phyloP scores from a whole-genome alignment of 257 asterid genomes.

The Knoxia roxburghii region DNA sequence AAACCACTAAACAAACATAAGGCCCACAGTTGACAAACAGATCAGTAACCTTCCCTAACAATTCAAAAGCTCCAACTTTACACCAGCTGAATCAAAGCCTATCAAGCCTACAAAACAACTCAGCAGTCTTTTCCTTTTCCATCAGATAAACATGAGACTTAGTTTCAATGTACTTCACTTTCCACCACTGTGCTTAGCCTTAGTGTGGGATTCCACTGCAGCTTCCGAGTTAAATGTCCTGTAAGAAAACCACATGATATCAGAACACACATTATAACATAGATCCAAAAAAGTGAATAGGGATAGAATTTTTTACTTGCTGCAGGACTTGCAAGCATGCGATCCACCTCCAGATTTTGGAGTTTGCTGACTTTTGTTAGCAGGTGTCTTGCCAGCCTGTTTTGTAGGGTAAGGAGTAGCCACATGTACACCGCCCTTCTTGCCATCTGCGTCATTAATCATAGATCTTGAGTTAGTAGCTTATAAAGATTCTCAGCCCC shows the following conservation, averaged over 20 bases:
- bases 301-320: conserved; percentile 22
- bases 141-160: not conserved
- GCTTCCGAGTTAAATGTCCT: conserved; percentile 48
- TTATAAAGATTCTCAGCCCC: not conserved
- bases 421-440: conserved; percentile 61
- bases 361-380: conserved; percentile 52
- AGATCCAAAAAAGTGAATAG: too few species aligned
- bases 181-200: conserved; percentile 63
- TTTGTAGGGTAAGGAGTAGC: conserved; percentile 95
- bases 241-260: conserved; percentile 11
- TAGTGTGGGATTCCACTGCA: conserved; percentile 57
- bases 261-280: too few species aligned
- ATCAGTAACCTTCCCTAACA: conserved; percentile 11
- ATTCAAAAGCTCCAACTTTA: conserved; percentile 4
- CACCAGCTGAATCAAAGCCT: conserved; percentile 18
- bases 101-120: conserved; percentile 5
- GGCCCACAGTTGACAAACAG: not conserved
- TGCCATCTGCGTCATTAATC: conserved; percentile 46
- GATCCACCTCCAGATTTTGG: conserved; percentile 54
- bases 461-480: not conserved
- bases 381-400: conserved; percentile 63
- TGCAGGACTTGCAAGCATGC: conserved; percentile 59
- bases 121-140: conserved; percentile 10
- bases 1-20: too few species aligned
- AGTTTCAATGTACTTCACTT: conserved; percentile 17